Evolutionary conservation across 257 asterid species (phyloP), one percentile per base, ranked within the genome.

Genomic region (Misopates orontium): DNA sequence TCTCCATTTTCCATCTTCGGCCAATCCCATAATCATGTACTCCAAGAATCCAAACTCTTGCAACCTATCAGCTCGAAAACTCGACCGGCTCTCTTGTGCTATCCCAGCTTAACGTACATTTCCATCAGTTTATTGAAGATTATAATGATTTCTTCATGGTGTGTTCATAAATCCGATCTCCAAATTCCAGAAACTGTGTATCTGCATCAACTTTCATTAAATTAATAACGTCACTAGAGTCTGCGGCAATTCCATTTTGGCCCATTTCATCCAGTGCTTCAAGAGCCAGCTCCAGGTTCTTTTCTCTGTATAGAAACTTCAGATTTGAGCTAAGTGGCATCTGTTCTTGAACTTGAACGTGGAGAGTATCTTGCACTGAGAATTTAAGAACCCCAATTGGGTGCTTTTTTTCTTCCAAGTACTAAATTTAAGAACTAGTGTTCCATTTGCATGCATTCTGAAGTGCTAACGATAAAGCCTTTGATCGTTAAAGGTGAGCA

Each of bases 1-100:
- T 79, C 68, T 17, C 25, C 73, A n/a, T 69, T 67, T 51, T 28
- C 73, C 76, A 8, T 60, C 68, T 60, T 72, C 71, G 0, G 31
- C 64, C 61, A 79, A 32, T 0, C 80, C 80, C 11, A 15, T 9
- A 11, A 79, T 75, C 80, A 75, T 68, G 25, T 42, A 31, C 71
- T 75, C 80, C 78, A 79, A 18, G 84, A 71, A 53, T 68, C 80
- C 8, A 75, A 4, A 57, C 68, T 60, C 73, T 53, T 71, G 73
- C 55, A 66, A 8, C 8, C 23, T 75, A 78, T 78, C 62, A 70
- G 74, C 74, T 78, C 79, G 14, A 78, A 78, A 13, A 73, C 73
- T n/a, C 76, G 77, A 20, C 79, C 71, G 11, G 75, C 82, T 22
- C 82, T 62, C 57, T 76, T 62, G 64, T 52, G 69, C 5, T 73